Evolutionary conservation across 768 basidiomycete genomes (phyloP).

Genomic region (Phanerodontia chrysosporium): DNA sequence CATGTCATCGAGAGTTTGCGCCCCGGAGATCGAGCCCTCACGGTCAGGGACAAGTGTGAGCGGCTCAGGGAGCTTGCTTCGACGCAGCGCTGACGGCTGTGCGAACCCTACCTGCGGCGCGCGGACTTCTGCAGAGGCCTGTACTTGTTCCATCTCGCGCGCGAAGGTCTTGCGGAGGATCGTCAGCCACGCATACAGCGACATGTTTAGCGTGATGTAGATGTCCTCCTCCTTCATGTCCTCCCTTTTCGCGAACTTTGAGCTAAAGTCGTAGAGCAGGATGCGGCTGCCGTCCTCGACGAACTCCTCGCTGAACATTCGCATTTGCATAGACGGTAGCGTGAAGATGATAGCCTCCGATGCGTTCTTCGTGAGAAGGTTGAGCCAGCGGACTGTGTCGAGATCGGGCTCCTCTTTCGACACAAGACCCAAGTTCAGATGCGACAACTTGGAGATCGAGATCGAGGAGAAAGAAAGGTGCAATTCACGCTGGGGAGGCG

Average conservation of each 20-base stretch:
- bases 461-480: constrained; percentile 72
- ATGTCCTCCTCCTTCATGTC: constrained; percentile 61
- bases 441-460: constrained; percentile 70
- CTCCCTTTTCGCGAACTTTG: constrained; percentile 54
- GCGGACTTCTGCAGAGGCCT: constrained; percentile 54
- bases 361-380: constrained; percentile 53
- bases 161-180: constrained; percentile 70
- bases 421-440: constrained; percentile 46
- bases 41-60: constrained; percentile 2
- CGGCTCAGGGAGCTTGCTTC: constrained; percentile 10
- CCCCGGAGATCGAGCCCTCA: neutral
- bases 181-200: constrained; percentile 79
- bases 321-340: constrained; percentile 76
- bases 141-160: constrained; percentile 74
- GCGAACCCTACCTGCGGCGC: neutral
- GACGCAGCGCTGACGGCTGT: neutral
- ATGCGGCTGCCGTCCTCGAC: constrained; percentile 34
- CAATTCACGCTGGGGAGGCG: constrained; percentile 58
- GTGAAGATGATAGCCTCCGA: constrained; percentile 74
- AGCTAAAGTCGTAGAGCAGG: constrained; percentile 69
- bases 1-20: neutral
- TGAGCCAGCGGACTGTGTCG: constrained; percentile 57
- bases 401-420: constrained; percentile 30
- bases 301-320: constrained; percentile 70
- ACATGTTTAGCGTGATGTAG: constrained; percentile 81